Conservation (phyloP, 2,329 filamentous ascomycete genomes). For the Venturia nashicola region DNA sequence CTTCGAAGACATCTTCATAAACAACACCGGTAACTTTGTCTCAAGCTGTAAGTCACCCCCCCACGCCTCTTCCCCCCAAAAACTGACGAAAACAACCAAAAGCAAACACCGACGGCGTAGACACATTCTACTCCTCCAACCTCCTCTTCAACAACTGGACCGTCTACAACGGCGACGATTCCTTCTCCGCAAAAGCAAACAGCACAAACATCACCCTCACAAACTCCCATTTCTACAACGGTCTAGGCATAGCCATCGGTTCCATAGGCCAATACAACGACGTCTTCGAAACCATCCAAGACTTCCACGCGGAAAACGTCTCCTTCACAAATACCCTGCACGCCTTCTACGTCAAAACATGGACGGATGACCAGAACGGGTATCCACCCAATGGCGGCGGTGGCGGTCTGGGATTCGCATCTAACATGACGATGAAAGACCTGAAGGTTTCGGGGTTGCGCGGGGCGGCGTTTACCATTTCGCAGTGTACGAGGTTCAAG, state of each 20-base stretch:
- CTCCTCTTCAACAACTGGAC: conserved; percentile 33
- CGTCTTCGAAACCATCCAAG: conserved; percentile 36
- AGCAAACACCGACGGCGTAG: conserved; percentile 34
- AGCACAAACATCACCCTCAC: conserved; percentile 41
- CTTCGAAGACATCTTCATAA: conserved; percentile 40
- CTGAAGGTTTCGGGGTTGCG: conserved; percentile 15
- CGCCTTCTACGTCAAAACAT: conserved; percentile 46
- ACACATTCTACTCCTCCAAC: conserved; percentile 26
- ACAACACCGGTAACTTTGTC: conserved; percentile 28
- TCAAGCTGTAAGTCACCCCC: neutral
- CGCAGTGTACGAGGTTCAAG: conserved; percentile 25
- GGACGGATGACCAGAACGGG: conserved; percentile 39
- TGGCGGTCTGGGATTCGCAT: conserved; percentile 36
- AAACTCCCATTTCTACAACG: conserved; percentile 39
- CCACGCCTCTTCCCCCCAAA: neutral
- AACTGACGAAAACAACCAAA: conserved; percentile 10
- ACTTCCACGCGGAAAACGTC: conserved; percentile 37
- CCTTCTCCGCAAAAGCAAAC: conserved; percentile 43
- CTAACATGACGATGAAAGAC: conserved; percentile 20
- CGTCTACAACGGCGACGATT: conserved; percentile 41
- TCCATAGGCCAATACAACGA: conserved; percentile 44
- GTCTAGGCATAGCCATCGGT: conserved; percentile 43
- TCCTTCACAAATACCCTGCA: conserved; percentile 34
- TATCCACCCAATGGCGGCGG: conserved; percentile 47
- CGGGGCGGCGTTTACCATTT: conserved; percentile 20